phyloP scores from a whole-genome alignment of 768 basidiomycete species.

The Lactarius quietus region DNA sequence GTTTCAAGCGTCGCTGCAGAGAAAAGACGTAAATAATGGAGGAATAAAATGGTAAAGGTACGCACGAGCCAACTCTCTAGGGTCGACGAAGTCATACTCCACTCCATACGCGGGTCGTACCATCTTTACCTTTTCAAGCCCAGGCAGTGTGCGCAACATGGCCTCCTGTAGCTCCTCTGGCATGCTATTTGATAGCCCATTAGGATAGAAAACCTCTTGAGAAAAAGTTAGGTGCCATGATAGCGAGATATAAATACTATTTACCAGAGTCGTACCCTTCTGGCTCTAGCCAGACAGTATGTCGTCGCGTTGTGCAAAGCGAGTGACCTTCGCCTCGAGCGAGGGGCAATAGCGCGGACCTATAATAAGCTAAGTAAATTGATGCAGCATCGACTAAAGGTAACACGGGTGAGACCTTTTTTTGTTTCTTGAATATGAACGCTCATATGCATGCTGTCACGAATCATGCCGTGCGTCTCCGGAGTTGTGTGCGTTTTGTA shows the following conservation, averaged over 20 bases:
- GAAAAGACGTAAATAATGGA: background rate
- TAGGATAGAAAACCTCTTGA: conserved; percentile 82
- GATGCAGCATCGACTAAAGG: background rate
- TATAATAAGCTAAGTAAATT: conserved; percentile 30
- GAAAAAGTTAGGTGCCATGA: background rate
- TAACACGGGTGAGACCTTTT: conserved; percentile 49
- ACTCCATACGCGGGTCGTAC: conserved; percentile 87
- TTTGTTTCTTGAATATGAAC: conserved; percentile 87
- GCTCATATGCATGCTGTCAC: conserved; percentile 70
- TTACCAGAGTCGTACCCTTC: conserved; percentile 87
- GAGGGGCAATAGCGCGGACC: conserved; percentile 93
- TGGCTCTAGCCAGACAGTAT: conserved; percentile 86
- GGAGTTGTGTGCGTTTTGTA: conserved; percentile 71
- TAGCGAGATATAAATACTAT: conserved; percentile 6
- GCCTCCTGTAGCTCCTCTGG: conserved; percentile 81
- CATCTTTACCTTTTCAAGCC: conserved; percentile 82
- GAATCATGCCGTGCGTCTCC: conserved; percentile 70
- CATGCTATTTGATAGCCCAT: conserved; percentile 84
- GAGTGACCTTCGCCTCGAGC: conserved; percentile 79
- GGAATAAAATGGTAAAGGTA: conserved; percentile 20
- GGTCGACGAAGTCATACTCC: conserved; percentile 89
- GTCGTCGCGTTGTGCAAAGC: conserved; percentile 69
- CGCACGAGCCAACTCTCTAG: conserved; percentile 72
- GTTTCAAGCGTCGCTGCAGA: conserved; percentile 70
- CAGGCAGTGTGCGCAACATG: conserved; percentile 81